Base-by-base conservation (phyloP, 179 eudicot species). In the Spinacia oleracea region DNA sequence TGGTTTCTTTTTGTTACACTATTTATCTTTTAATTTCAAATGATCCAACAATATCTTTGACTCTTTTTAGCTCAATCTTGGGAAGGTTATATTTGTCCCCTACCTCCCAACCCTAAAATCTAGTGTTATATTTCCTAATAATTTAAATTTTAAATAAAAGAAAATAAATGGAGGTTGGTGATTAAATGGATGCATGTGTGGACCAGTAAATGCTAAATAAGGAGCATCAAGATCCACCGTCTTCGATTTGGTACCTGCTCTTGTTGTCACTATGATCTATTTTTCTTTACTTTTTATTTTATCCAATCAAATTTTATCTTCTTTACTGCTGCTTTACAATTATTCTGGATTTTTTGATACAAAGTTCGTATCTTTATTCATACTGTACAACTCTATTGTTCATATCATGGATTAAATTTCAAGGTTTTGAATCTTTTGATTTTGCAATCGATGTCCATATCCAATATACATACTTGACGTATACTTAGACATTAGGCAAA, bases 141-240 rank as follows among this genome's bases (percentile, higher is more conserved):
- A 45, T 45, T 45, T 11, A 45, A 45, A 45, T 45, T 45, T 45
- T 12, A 71, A 55, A 18, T 46, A 25, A 51, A 73, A 73, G 65
- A 2, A 25, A 77, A 56, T 59, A n/a, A 16, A 45, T 45, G 50
- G 73, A 48, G 78, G 78, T 35, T 66, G 21, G 77, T 32, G 31
- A 72, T 74, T 79, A 69, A 60, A 65, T 72, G 75, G 53, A 60
- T 73, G 74, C 82, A 63, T 76, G 75, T 65, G 79, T 82, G 83
- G 85, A 79, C 85, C 85, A 48, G 51, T 53, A 55, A 80, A 34
- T 83, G 79, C 81, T 84, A 85, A 77, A 72, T 82, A 75, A 77
- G 87, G 80, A 75, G 80, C 88, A 85, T 71, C 77, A 77, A 71
- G 75, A 82, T 83, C 86, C 75, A 60, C 78, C 79, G 42, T 45